Evolutionary conservation across 192 early-diverging fungal species (phyloP).

Genomic region (Allomyces macrogynus): DNA sequence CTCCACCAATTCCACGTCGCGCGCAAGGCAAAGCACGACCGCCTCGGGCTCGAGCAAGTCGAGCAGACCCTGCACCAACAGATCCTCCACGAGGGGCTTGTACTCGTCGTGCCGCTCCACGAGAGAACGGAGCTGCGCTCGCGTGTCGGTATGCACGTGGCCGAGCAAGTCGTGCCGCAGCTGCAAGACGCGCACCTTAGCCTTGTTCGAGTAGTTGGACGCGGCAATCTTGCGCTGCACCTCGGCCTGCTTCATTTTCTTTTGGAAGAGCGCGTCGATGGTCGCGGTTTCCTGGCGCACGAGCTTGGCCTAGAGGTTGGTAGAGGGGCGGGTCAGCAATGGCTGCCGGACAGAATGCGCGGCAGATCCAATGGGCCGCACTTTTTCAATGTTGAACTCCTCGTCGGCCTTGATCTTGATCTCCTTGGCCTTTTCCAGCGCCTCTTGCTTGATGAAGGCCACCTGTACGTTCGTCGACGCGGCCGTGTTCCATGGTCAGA

Average conservation of each 20-base stretch:
- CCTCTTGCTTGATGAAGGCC: constrained; percentile 97
- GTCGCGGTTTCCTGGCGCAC: constrained; percentile 92
- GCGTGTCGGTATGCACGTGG: constrained; percentile 55
- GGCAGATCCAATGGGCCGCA: constrained; percentile 6
- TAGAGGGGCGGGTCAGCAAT: neutral
- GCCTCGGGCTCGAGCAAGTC: constrained; percentile 70
- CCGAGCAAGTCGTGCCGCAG: constrained; percentile 72
- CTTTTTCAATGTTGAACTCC: constrained; percentile 99
- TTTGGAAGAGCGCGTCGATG: constrained; percentile 86
- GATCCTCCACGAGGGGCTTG: constrained; percentile 38
- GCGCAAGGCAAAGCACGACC: constrained; percentile 43
- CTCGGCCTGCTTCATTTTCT: constrained; percentile 95
- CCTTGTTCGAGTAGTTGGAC: constrained; percentile 92
- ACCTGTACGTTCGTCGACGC: constrained; percentile 27
- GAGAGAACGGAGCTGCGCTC: constrained; percentile 32
- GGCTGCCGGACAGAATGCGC: neutral
- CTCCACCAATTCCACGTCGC: constrained; percentile 42
- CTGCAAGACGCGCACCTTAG: constrained; percentile 69
- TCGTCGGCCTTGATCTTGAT: constrained; percentile 99
- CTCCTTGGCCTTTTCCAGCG: constrained; percentile 91
- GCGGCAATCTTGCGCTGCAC: constrained; percentile 48
- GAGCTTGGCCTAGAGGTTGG: constrained; percentile 64
- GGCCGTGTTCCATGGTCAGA: neutral
- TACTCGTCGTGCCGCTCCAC: constrained; percentile 37
- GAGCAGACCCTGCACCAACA: constrained; percentile 67